Evolutionary conservation across 331 rosid species (phyloP).

Genomic region (Arachis monticola): DNA sequence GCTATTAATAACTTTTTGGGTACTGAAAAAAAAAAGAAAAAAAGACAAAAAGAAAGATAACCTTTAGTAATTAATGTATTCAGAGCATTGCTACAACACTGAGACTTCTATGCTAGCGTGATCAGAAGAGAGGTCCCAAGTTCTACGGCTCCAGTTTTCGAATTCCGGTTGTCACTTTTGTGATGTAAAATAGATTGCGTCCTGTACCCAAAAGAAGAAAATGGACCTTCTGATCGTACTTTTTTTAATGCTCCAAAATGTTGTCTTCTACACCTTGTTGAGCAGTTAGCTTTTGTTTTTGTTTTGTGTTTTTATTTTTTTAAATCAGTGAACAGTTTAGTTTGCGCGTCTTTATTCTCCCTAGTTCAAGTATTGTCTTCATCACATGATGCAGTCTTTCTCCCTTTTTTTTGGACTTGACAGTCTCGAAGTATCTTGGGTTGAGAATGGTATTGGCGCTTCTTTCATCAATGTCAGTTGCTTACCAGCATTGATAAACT

Average conservation of each 20-base stretch:
- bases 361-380: not conserved
- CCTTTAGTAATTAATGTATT: too few species aligned
- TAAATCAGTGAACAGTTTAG: not conserved
- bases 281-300: conserved; percentile 6
- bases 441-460: conserved; percentile 66
- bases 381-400: conserved; percentile 25
- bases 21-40: too few species aligned
- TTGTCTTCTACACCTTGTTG: conserved; percentile 16
- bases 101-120: too few species aligned
- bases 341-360: not conserved
- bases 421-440: conserved; percentile 84
- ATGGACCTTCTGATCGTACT: not conserved
- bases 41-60: too few species aligned
- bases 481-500: conserved; percentile 84
- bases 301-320: too few species aligned
- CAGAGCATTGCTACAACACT: too few species aligned
- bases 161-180: not conserved
- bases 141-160: too few species aligned
- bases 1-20: too few species aligned
- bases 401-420: conserved; percentile 39
- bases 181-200: not conserved
- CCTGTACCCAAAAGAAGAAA: too few species aligned
- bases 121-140: too few species aligned
- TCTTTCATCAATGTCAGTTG: conserved; percentile 84
- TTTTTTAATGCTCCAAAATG: conserved; percentile 5